phyloP scores from a whole-genome alignment of 345 rosid genomes.

The Populus ilicifolia region DNA sequence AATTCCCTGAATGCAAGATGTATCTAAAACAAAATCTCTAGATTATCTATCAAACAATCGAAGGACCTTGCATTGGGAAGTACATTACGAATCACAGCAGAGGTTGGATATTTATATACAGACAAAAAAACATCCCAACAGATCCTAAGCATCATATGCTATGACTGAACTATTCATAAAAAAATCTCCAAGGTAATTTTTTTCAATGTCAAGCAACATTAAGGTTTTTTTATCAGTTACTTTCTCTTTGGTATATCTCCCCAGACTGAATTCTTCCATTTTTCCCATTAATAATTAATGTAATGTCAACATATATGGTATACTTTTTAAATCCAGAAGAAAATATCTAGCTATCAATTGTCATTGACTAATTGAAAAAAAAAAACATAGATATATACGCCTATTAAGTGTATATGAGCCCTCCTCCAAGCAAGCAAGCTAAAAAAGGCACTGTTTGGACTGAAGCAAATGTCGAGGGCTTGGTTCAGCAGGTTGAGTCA shows the following conservation, averaged over 20 bases:
- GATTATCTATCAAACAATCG: no score
- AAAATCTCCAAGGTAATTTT: not conserved
- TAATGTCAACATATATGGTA: not conserved
- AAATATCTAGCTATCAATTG: not conserved
- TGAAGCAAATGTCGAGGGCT: not conserved
- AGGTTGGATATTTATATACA: not conserved
- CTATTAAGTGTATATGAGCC: conserved; percentile 26
- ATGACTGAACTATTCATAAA: not conserved
- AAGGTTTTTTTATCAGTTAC: not conserved
- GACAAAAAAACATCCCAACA: not conserved
- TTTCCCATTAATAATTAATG: not conserved
- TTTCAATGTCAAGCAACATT: not conserved
- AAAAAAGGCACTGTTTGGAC: not conserved
- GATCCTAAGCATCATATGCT: not conserved
- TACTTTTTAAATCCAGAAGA: not conserved
- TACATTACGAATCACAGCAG: not conserved
- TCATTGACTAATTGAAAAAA: not conserved
- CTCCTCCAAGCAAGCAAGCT: conserved; percentile 55
- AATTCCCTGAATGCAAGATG: not conserved
- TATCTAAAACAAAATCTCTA: not conserved
- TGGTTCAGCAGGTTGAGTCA: not conserved
- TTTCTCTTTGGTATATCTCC: no score
- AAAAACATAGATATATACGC: not conserved
- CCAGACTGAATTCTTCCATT: no score
- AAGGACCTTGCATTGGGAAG: not conserved